A percentile compares a stretch with the other conserved stretches of the same genome.
Conservation (phyloP, 345 rosid genomes). For the Moricandia arvensis region DNA sequence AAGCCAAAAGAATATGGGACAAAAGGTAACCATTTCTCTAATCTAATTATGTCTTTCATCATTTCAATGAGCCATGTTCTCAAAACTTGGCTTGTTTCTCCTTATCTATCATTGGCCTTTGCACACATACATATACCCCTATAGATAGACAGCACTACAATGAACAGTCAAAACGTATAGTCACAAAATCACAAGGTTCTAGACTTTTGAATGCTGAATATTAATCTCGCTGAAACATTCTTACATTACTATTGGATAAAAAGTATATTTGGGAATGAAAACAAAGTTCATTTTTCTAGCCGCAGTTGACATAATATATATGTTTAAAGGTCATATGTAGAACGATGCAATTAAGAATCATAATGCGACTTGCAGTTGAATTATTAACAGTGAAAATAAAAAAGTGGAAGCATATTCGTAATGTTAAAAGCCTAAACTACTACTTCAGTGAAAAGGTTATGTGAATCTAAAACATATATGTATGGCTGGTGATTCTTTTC, state of each 20-base stretch:
- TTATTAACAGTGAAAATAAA: not conserved
- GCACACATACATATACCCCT: not conserved
- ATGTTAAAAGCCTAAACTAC: not conserved
- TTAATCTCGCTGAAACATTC: not conserved
- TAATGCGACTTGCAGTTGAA: not conserved
- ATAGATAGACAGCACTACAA: not conserved
- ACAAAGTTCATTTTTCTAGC: not conserved
- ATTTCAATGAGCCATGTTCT: conserved; percentile 30
- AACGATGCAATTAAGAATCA: not conserved
- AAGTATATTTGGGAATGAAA: not conserved
- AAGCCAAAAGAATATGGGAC: conserved; percentile 22
- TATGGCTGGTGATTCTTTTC: not conserved
- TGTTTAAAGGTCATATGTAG: not conserved
- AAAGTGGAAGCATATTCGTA: not conserved
- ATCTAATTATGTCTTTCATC: conserved; percentile 22
- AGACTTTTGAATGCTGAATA: conserved; percentile 1
- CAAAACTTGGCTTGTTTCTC: conserved; percentile 12
- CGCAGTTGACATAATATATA: not conserved
- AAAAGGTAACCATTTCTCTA: conserved; percentile 5
- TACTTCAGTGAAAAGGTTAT: not conserved
- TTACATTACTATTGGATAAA: not conserved
- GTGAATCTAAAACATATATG: not conserved
- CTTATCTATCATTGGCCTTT: not conserved
- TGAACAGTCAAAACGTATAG: not conserved
- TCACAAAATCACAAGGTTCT: not conserved